These are phyloP conservation scores for Citrus hindsii DNA, from an alignment of 345 rosid species.

Conservation along the genomic window DNA sequence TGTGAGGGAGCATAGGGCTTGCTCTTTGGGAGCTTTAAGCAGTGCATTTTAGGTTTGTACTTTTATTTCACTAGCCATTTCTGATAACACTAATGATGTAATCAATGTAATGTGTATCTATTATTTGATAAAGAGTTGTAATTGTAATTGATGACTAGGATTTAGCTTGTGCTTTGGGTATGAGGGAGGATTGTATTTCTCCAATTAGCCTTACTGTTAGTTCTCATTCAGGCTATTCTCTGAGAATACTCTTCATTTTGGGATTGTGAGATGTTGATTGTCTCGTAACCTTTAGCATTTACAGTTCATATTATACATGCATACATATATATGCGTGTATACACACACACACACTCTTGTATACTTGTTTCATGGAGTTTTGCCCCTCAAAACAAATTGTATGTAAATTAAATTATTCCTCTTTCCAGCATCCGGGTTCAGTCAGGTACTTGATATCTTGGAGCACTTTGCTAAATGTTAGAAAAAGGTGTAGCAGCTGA, in stretches of 20 bases:
- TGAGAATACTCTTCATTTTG: background rate
- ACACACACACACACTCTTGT: too few species aligned
- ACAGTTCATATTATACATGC: background rate
- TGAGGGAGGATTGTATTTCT: background rate
- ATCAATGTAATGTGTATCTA: background rate
- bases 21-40: background rate
- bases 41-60: background rate
- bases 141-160: background rate
- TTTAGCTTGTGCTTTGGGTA: background rate
- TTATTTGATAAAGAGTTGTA: background rate
- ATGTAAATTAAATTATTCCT: background rate
- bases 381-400: background rate
- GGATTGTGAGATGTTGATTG: background rate
- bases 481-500: background rate
- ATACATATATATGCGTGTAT: too few species aligned
- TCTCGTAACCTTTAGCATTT: background rate
- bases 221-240: background rate
- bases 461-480: background rate
- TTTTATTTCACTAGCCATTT: background rate
- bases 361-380: background rate
- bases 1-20: background rate
- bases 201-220: background rate
- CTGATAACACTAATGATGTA: background rate
- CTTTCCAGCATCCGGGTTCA: background rate
- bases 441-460: background rate